Evolutionary conservation across 495 filamentous ascomycete species (phyloP).

Genomic region (Hyaloscypha hepaticicola): DNA sequence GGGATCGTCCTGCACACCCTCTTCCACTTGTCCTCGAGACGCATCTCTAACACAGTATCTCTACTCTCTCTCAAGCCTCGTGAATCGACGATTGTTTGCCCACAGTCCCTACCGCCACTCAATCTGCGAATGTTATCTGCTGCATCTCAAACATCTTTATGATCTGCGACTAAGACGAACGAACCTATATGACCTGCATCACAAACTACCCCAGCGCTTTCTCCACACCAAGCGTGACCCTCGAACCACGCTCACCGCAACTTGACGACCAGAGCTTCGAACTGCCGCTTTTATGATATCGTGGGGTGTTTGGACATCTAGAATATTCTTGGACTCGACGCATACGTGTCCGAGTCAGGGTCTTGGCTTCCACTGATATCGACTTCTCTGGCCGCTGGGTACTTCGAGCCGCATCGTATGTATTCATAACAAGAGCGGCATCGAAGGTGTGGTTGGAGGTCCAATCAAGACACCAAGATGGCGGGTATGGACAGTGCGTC

Average conservation of each 20-base stretch:
- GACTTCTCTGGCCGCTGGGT: conserved; percentile 9
- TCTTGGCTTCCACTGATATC: background rate
- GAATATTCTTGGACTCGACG: background rate
- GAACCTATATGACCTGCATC: background rate
- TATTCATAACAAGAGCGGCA: conserved; percentile 14
- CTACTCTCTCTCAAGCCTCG: conserved; percentile 12
- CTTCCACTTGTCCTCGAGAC: conserved; percentile 19
- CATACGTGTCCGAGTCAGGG: conserved; percentile 1
- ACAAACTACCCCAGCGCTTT: background rate
- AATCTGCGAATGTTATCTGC: background rate
- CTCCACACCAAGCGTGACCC: background rate
- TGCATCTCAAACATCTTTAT: background rate
- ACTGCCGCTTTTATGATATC: conserved; percentile 11
- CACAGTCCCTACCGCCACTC: conserved; percentile 20
- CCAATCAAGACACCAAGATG: conserved; percentile 40
- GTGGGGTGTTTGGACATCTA: conserved; percentile 10
- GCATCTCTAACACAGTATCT: conserved; percentile 20
- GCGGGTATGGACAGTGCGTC: conserved; percentile 50
- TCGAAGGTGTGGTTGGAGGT: conserved; percentile 16
- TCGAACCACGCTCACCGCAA: conserved; percentile 6
- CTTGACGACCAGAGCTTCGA: conserved; percentile 2
- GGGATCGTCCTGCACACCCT: conserved; percentile 2
- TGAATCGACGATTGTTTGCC: conserved; percentile 16
- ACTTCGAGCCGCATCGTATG: conserved; percentile 14
- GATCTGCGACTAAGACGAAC: background rate